A percentile compares a stretch with the other conserved stretches of the same genome.
Evolutionary conservation across 257 asterid genomes (phyloP).

Genomic region (Asclepias syriaca): DNA sequence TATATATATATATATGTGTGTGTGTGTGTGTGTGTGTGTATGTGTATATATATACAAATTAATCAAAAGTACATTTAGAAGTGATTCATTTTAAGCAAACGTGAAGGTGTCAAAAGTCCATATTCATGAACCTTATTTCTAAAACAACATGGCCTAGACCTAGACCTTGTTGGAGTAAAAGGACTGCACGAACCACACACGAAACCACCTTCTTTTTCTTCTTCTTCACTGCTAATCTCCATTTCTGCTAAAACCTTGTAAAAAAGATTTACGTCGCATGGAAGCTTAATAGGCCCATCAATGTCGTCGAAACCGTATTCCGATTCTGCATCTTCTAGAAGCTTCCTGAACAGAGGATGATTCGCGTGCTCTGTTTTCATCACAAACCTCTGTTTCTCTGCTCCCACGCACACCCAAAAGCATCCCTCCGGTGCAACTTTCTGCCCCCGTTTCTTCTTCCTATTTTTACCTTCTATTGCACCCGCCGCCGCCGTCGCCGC

Average conservation of each 20-base stretch:
- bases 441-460: background rate
- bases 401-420: constrained; percentile 59
- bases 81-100: constrained; percentile 10
- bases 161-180: constrained; percentile 12
- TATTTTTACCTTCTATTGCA: background rate
- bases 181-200: constrained; percentile 19
- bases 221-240: constrained; percentile 20
- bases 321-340: constrained; percentile 64
- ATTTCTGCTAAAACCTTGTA: constrained; percentile 44
- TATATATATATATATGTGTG: too few species aligned
- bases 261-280: constrained; percentile 56
- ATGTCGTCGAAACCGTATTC: constrained; percentile 43
- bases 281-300: constrained; percentile 53
- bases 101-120: constrained; percentile 16
- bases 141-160: background rate
- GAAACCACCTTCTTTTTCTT: constrained; percentile 5
- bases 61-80: background rate
- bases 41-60: too few species aligned
- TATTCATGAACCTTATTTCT: constrained; percentile 17
- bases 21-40: too few species aligned
- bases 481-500: too few species aligned
- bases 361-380: constrained; percentile 39
- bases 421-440: constrained; percentile 43
- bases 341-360: constrained; percentile 54
- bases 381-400: constrained; percentile 39